Base-by-base conservation (phyloP, 257 asterid species). In the Plantago ovata region DNA sequence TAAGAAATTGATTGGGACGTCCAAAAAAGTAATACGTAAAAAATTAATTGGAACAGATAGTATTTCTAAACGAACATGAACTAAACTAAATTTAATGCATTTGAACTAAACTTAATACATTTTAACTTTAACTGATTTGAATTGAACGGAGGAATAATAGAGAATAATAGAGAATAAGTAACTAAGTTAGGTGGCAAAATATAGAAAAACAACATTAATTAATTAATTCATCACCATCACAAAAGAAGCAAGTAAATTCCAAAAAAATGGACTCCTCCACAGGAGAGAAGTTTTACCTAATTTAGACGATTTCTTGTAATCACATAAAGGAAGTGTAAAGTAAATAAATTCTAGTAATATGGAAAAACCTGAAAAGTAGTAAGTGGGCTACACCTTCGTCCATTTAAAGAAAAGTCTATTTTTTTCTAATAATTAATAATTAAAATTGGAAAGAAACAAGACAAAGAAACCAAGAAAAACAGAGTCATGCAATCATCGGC, bases 401-500 rank as follows among this genome's bases (percentile, higher is more conserved):
- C 78, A 69, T 72, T 68, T 63, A 64, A 67, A 65, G 69, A 60
- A 69, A 48, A 54, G 68, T 63, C 66, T 57, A 33, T 14, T 9
- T 1, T 10, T 9, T 2, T 2, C 2, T 9, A 40, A 9, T 9
- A 13, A 13, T 10, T 10, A 4, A 40, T 13, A 6, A 60, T 52
- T 77, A 68, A 40, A 74, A 71, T 70, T 72, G 63, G 79, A 53
- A 38, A 41, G 78, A 69, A 72, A 69, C 24, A 50, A 66, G 67
- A 61, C 73, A 55, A 66, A 71, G 62, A 41, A 58, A 39, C 6
- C 15, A 36, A n/a, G 16, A 38, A 56, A 39, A 38, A 61, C 44
- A 60, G 76, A 65, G 74, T 75, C 84, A 83, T 83, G 82, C 81
- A 80, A 23, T 39, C 62, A 69, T 60, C 58, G 76, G 69, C 84